phyloP scores from a whole-genome alignment of 2,329 filamentous ascomycete species.

The Hypomyces rosellus region DNA sequence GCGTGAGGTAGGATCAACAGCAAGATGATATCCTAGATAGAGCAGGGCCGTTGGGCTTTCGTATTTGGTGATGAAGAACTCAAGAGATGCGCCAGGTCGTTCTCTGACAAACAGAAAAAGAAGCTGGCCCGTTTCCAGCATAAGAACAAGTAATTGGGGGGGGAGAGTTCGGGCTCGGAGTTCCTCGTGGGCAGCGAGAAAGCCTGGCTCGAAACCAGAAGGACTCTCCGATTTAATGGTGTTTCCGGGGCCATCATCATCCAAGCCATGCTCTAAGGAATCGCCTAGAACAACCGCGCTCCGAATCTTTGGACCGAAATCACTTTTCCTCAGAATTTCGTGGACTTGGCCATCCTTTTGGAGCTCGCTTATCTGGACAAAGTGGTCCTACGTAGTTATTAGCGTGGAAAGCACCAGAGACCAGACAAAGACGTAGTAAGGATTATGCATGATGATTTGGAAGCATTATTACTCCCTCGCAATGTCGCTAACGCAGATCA shows the following conservation, averaged over 20 bases:
- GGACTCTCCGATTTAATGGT: conserved; percentile 34
- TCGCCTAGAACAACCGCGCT: conserved; percentile 71
- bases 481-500: no score
- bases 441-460: background rate
- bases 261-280: conserved; percentile 33
- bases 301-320: conserved; percentile 74
- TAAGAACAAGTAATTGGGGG: conserved; percentile 74
- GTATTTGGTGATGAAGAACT: conserved; percentile 56
- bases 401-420: background rate
- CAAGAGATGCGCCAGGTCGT: conserved; percentile 35
- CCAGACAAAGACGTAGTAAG: background rate
- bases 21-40: conserved; percentile 59
- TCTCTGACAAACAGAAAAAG: conserved; percentile 67
- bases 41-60: conserved; percentile 52
- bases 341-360: conserved; percentile 62
- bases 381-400: conserved; percentile 53
- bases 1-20: conserved; percentile 69
- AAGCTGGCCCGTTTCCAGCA: conserved; percentile 65
- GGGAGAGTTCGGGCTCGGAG: conserved; percentile 40
- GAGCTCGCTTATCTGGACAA: conserved; percentile 75
- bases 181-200: conserved; percentile 10
- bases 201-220: conserved; percentile 30
- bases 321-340: conserved; percentile 67
- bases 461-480: no score
- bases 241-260: conserved; percentile 22